These are phyloP conservation scores for Monosporozyma yasuniensis DNA, from an alignment of 805 yeast species.

Conservation along the genomic window DNA sequence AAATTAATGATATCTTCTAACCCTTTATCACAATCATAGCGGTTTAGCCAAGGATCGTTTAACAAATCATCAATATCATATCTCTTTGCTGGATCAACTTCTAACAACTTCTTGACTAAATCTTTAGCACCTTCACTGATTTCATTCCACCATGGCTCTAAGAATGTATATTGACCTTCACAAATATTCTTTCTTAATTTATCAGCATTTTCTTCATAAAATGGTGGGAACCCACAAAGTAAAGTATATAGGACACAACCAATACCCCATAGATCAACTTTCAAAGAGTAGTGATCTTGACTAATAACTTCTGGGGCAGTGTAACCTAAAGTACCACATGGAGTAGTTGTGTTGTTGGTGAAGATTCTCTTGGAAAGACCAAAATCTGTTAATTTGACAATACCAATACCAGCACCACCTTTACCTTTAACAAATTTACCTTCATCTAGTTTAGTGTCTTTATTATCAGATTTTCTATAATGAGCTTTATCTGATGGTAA, in stretches of 20 bases:
- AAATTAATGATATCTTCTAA: not conserved
- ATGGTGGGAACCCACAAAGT: conserved; percentile 96
- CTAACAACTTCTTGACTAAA: conserved; percentile 55
- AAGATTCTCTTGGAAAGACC: conserved; percentile 88
- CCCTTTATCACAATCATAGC: conserved; percentile 11
- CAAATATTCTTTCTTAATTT: conserved; percentile 60
- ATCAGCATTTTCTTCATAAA: conserved; percentile 65
- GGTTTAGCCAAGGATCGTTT: conserved; percentile 59
- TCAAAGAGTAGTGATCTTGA: conserved; percentile 84
- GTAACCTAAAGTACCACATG: conserved; percentile 98
- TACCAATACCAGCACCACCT: conserved; percentile 91
- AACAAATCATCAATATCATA: conserved; percentile 60
- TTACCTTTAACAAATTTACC: conserved; percentile 71
- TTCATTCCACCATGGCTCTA: conserved; percentile 87
- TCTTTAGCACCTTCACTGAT: conserved; percentile 61
- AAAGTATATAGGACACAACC: conserved; percentile 93
- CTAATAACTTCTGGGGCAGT: conserved; percentile 97
- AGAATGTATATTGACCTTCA: conserved; percentile 62
- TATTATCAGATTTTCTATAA: conserved; percentile 59
- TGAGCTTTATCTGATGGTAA: conserved; percentile 33
- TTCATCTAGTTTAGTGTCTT: conserved; percentile 65
- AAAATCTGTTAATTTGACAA: conserved; percentile 87
- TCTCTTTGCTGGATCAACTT: conserved; percentile 59
- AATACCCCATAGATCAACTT: conserved; percentile 98
- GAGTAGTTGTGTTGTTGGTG: conserved; percentile 86